Evolutionary conservation across 2,329 filamentous ascomycete genomes (phyloP).

Genomic region (Nothomitra cinnamomea): DNA sequence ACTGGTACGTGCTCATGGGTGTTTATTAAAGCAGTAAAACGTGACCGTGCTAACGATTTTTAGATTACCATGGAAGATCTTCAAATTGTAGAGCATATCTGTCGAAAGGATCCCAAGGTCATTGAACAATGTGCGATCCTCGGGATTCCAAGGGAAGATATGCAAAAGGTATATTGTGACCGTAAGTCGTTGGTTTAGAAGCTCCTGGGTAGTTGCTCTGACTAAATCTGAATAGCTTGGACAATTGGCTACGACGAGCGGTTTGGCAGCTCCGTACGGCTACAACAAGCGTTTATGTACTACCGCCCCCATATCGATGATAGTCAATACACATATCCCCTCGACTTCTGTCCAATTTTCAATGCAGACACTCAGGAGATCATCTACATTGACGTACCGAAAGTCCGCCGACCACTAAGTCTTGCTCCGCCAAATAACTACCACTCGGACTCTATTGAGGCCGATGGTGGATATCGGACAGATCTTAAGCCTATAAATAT

Average conservation of each 20-base stretch:
- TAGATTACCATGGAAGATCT: constrained; percentile 79
- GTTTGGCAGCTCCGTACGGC: constrained; percentile 58
- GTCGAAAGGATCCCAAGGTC: constrained; percentile 63
- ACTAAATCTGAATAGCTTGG: constrained; percentile 40
- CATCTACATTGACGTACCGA: constrained; percentile 69
- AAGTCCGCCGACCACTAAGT: constrained; percentile 57
- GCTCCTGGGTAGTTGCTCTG: not conserved
- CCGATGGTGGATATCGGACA: constrained; percentile 55
- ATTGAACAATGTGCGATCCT: constrained; percentile 79
- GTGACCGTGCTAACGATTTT: constrained; percentile 21
- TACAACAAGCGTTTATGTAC: constrained; percentile 93
- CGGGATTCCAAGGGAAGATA: constrained; percentile 64
- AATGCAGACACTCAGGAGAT: constrained; percentile 65
- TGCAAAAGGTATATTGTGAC: constrained; percentile 94
- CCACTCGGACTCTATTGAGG: constrained; percentile 53
- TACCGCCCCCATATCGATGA: constrained; percentile 74
- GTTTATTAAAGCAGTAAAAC: not conserved
- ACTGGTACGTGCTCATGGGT: constrained; percentile 39
- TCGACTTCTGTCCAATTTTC: constrained; percentile 89
- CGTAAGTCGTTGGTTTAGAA: constrained; percentile 30
- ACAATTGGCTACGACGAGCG: constrained; percentile 90
- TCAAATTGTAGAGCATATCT: constrained; percentile 58
- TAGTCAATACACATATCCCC: constrained; percentile 76
- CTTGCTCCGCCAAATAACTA: constrained; percentile 63
- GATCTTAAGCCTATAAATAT: constrained; percentile 79